A percentile compares a stretch with the other conserved stretches of the same genome.
phyloP scores from a whole-genome alignment of 768 basidiomycete species.

The Mycena venus region DNA sequence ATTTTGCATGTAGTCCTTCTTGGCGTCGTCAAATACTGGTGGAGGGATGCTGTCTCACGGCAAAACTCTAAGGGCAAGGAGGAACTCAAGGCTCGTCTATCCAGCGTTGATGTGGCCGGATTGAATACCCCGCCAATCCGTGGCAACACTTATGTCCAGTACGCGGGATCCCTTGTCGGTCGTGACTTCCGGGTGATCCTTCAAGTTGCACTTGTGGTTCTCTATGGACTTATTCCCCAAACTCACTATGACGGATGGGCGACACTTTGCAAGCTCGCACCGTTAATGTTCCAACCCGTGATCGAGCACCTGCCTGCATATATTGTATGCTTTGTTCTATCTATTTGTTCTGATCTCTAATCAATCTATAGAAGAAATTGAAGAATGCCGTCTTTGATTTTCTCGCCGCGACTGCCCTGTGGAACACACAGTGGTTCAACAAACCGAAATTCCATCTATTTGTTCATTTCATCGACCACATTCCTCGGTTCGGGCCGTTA shows the following conservation, averaged over 20 bases:
- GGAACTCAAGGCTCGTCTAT: conserved; percentile 36
- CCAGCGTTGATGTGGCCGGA: conserved; percentile 40
- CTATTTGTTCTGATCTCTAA: background rate
- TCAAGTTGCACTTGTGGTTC: conserved; percentile 36
- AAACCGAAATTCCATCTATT: conserved; percentile 62
- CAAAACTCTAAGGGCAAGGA: background rate
- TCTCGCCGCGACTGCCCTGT: conserved; percentile 27
- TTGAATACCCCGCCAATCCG: conserved; percentile 22
- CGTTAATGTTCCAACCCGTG: conserved; percentile 55
- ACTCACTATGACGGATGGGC: conserved; percentile 35
- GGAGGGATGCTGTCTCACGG: conserved; percentile 29
- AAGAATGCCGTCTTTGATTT: conserved; percentile 19
- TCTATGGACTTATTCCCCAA: background rate
- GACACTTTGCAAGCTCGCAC: conserved; percentile 41
- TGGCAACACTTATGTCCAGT: conserved; percentile 52
- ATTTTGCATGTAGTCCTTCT: conserved; percentile 39
- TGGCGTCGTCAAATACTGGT: conserved; percentile 39
- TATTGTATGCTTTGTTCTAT: conserved; percentile 41
- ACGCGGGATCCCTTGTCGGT: conserved; percentile 53
- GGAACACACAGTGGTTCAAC: conserved; percentile 49
- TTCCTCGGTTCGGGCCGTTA: conserved; percentile 55
- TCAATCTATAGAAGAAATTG: background rate
- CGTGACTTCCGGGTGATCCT: conserved; percentile 45
- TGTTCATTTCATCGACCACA: conserved; percentile 51
- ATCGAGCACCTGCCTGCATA: conserved; percentile 51